These are phyloP conservation scores for Rhizophlyctis rosea DNA, from an alignment of 192 early-diverging fungal genomes.

Conservation along the genomic window DNA sequence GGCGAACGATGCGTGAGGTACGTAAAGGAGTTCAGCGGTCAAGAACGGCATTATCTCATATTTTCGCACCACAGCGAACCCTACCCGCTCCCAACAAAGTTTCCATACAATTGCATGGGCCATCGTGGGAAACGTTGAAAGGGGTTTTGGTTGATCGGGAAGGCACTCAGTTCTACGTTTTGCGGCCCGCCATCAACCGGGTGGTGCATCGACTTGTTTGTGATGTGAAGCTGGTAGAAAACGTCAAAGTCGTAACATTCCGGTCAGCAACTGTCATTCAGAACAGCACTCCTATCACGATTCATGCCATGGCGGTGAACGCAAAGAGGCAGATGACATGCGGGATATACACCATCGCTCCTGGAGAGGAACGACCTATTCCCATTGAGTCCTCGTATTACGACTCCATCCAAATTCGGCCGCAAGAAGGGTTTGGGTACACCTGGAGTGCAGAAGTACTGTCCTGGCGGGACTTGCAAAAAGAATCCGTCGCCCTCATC, in stretches of 20 bases:
- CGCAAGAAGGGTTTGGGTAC: constrained; percentile 79
- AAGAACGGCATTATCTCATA: background rate
- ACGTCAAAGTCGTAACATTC: constrained; percentile 91
- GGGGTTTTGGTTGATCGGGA: constrained; percentile 87
- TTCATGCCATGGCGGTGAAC: constrained; percentile 80
- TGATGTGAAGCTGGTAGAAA: constrained; percentile 80
- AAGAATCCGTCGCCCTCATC: constrained; percentile 44
- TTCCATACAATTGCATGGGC: constrained; percentile 79
- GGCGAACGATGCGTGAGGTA: constrained; percentile 87
- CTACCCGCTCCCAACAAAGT: constrained; percentile 68
- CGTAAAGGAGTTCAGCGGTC: constrained; percentile 7
- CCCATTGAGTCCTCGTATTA: constrained; percentile 84
- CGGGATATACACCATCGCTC: constrained; percentile 40
- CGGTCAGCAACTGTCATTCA: constrained; percentile 78
- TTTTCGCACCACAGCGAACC: constrained; percentile 34
- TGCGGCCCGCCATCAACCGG: constrained; percentile 77
- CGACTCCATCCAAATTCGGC: constrained; percentile 74
- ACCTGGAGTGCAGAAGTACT: constrained; percentile 77
- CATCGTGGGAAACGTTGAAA: constrained; percentile 89
- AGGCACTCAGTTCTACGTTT: constrained; percentile 71
- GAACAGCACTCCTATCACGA: constrained; percentile 72
- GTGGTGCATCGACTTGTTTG: constrained; percentile 82
- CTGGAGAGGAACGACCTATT: constrained; percentile 80
- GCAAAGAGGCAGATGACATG: constrained; percentile 48
- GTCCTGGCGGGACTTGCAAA: constrained; percentile 78